phyloP scores from a whole-genome alignment of 2,329 filamentous ascomycete genomes.

The Fusarium sp. region DNA sequence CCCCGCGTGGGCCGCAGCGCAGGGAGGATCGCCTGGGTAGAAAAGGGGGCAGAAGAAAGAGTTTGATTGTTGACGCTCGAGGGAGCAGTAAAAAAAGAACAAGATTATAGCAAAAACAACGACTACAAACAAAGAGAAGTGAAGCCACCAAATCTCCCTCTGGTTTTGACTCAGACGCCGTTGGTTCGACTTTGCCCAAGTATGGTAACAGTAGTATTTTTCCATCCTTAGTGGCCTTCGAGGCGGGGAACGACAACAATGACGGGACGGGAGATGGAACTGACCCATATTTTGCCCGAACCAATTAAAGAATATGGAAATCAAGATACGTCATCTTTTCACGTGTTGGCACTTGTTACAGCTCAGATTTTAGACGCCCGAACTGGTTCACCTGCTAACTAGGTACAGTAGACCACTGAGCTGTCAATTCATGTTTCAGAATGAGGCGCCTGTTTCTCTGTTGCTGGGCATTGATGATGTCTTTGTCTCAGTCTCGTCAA shows the following conservation, averaged over 20 bases:
- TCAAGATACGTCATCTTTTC: conserved; percentile 34
- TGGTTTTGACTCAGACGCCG: conserved; percentile 10
- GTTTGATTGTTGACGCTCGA: conserved; percentile 1
- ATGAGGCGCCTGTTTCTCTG: conserved; percentile 3
- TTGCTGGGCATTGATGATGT: conserved; percentile 14
- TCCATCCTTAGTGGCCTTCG: conserved; percentile 12
- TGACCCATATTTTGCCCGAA: conserved; percentile 37
- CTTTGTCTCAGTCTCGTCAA: neutral
- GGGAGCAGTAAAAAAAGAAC: conserved; percentile 7
- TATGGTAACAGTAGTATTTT: conserved; percentile 12
- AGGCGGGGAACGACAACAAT: conserved; percentile 28
- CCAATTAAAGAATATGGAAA: conserved; percentile 38
- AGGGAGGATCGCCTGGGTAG: conserved; percentile 27
- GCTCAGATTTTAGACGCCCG: conserved; percentile 22
- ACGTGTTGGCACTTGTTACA: conserved; percentile 14
- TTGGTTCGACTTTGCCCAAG: conserved; percentile 18
- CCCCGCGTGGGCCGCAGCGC: conserved; percentile 38
- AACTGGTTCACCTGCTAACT: neutral
- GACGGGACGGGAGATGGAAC: conserved; percentile 16
- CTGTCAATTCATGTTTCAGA: conserved; percentile 12
- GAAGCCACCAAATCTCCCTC: conserved; percentile 15
- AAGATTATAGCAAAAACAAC: conserved; percentile 8
- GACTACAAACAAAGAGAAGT: conserved; percentile 1
- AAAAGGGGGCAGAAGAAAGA: conserved; percentile 11
- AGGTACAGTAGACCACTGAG: too few relatives aligned